Evolutionary conservation across 768 basidiomycete genomes (phyloP).

Genomic region (Mycena chlorophos): DNA sequence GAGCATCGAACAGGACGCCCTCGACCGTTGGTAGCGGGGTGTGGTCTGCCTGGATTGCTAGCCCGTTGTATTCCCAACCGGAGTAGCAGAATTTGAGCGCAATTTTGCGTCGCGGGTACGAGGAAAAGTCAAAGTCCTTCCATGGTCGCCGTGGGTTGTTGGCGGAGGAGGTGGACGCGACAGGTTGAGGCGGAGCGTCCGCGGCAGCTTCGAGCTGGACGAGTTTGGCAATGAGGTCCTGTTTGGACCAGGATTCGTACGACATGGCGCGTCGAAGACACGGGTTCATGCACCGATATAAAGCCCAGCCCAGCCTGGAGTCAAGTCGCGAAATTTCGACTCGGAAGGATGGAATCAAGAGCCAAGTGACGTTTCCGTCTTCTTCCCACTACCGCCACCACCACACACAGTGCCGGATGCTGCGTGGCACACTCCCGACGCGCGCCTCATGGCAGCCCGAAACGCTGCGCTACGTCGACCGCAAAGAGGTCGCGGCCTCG

Average conservation of each 20-base stretch:
- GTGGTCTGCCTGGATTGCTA: constrained; percentile 73
- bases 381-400: background rate
- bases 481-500: constrained; percentile 13
- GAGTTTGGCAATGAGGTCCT: constrained; percentile 70
- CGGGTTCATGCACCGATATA: background rate
- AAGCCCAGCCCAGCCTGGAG: background rate
- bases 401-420: background rate
- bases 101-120: constrained; percentile 81
- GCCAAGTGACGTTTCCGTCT: background rate
- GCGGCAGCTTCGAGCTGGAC: constrained; percentile 49
- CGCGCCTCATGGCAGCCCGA: constrained; percentile 29
- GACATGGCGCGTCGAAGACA: constrained; percentile 26
- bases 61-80: constrained; percentile 88
- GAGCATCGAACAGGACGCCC: constrained; percentile 75
- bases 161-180: constrained; percentile 23
- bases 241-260: constrained; percentile 61
- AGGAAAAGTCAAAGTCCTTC: constrained; percentile 60
- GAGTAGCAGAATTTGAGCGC: constrained; percentile 92
- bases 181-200: constrained; percentile 21
- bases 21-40: constrained; percentile 90
- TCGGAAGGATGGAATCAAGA: background rate
- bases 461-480: constrained; percentile 12
- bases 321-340: background rate
- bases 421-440: constrained; percentile 20
- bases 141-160: constrained; percentile 22